Evolutionary conservation across 352 stramenopile genomes (phyloP).

Genomic region (Phytopythium montanum): DNA sequence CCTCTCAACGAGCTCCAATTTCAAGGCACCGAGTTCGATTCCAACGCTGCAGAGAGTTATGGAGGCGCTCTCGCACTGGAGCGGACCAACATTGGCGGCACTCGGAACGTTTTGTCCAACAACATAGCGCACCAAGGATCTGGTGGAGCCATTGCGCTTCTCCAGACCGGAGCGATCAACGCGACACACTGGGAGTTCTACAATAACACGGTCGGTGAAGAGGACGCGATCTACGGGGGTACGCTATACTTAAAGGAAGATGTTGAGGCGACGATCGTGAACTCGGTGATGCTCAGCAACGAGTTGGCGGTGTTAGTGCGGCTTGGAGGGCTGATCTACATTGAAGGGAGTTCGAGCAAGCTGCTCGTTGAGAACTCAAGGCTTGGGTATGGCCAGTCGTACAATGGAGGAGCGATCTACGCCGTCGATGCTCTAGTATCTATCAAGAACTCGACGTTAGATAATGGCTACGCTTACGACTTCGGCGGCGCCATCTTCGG

Average conservation of each 20-base stretch:
- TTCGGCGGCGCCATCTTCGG: conserved; percentile 56
- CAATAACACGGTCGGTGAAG: conserved; percentile 30
- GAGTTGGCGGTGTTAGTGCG: conserved; percentile 18
- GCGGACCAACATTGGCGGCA: conserved; percentile 19
- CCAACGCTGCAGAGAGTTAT: conserved; percentile 20
- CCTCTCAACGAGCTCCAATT: conserved; percentile 14
- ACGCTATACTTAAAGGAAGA: conserved; percentile 24
- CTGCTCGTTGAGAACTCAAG: conserved; percentile 33
- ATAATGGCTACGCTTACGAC: conserved; percentile 28
- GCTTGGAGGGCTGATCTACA: conserved; percentile 42
- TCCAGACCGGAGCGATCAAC: conserved; percentile 12
- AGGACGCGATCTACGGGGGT: conserved; percentile 14
- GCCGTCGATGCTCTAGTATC: conserved; percentile 17
- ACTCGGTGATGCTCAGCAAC: conserved; percentile 31
- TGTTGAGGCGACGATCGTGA: conserved; percentile 14
- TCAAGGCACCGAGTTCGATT: conserved; percentile 15
- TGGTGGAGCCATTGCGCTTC: conserved; percentile 26
- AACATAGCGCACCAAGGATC: conserved; percentile 17
- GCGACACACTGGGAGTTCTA: conserved; percentile 27
- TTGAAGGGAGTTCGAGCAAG: conserved; percentile 22
- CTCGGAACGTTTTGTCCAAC: conserved; percentile 14
- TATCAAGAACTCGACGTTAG: conserved; percentile 32
- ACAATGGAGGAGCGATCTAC: conserved; percentile 47
- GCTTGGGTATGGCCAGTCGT: conserved; percentile 32
- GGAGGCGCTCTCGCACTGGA: conserved; percentile 29